Base-by-base conservation (phyloP, 208 protist species). In the Naegleria gruberi region DNA sequence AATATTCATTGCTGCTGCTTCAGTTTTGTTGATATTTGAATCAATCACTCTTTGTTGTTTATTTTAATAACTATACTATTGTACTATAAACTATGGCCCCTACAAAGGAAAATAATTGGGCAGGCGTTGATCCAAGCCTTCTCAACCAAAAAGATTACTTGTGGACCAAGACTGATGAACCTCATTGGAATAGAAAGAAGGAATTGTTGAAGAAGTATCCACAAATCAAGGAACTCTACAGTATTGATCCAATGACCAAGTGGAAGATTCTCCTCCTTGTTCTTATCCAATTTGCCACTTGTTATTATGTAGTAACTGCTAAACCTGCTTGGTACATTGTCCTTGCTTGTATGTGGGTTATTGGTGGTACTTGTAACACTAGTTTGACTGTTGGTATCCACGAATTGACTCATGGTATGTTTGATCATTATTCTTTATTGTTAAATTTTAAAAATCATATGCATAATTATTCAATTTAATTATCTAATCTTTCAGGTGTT, bases 371-470 rank as follows among this genome's bases (percentile, higher is more conserved):
- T 82, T 93, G 95, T 55, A 95, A 96, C 40, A 95, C 97, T 92
- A 94, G 93, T 85, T 91, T 94, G 4, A 96, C 96, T 86, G 91
- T 98, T 34, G 96, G 93, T 8, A 97, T 97, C 88, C 97, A 98
- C 90, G 97, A 98, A 91, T 91, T 97, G 47, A 95, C 96, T 10
- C 97, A 98, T 91, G 93, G 96, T 91, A 91, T 98, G 37, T 95
- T 90, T 65, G 30, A 3, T 65, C 51, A 65, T 65, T 65, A 30
- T 5, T 19, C 46, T 1, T 65, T 10, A 23, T 19, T 10, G 51
- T 19, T 65, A 65, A 65, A 23, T 30, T 65, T 65, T 65, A 10
- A 65, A 30, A 3, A 65, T 65, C 51, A 10, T 65, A 19, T 19
- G 15, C 51, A 65, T 23, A 10, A 19, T 19, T 30, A 30, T 1